Percentiles rank a stretch among this genome's conserved stretches.
These are phyloP conservation scores for Wickerhamomyces canadensis DNA, from an alignment of 805 yeast genomes.

Conservation along the genomic window DNA sequence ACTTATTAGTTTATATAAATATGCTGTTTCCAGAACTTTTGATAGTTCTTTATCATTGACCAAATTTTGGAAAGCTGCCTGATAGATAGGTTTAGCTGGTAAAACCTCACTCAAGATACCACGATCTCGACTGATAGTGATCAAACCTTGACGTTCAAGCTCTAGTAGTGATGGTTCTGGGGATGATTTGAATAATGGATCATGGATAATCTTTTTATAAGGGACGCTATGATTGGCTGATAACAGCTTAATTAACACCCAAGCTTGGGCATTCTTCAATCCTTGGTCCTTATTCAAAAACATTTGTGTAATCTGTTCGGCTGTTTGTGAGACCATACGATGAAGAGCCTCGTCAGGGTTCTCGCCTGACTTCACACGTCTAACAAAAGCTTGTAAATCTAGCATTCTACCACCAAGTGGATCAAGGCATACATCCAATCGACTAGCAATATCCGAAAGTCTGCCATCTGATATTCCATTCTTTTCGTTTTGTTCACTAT, in stretches of 20 bases:
- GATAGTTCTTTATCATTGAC: conserved; percentile 50
- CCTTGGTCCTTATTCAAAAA: conserved; percentile 50
- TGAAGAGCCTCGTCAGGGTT: conserved; percentile 66
- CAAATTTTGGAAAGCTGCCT: conserved; percentile 71
- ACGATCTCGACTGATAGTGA: conserved; percentile 65
- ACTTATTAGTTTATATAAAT: conserved; percentile 46
- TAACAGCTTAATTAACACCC: conserved; percentile 71
- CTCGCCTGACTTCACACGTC: conserved; percentile 89
- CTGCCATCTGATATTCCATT: neutral
- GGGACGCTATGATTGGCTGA: conserved; percentile 41
- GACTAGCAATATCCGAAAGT: conserved; percentile 21
- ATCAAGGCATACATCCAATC: conserved; percentile 50
- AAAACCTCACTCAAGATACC: conserved; percentile 63
- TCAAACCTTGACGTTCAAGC: conserved; percentile 74
- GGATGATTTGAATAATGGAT: conserved; percentile 54
- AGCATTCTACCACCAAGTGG: conserved; percentile 95
- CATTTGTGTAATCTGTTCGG: conserved; percentile 83
- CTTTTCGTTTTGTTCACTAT: conserved; percentile 14
- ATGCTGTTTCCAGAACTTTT: conserved; percentile 59
- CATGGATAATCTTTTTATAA: conserved; percentile 46
- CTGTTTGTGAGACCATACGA: conserved; percentile 79
- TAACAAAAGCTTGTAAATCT: conserved; percentile 83
- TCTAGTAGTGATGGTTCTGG: conserved; percentile 55
- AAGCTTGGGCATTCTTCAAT: conserved; percentile 77
- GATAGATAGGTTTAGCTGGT: conserved; percentile 82